Evolutionary conservation across 2,329 filamentous ascomycete species (phyloP).

Genomic region (Akanthomyces muscarius): DNA sequence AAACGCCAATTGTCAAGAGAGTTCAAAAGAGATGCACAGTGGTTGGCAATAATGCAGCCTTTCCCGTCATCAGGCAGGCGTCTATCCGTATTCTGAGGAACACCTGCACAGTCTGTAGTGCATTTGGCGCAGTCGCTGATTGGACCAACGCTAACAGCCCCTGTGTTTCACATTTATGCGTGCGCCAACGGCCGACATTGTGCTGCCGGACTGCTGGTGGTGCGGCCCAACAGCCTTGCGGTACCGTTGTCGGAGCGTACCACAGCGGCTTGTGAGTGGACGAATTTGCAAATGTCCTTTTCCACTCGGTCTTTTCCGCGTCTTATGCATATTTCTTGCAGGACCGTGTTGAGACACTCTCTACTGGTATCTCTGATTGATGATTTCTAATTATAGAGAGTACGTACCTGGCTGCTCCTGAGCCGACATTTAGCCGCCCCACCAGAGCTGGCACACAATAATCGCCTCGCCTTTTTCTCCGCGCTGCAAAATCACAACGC

Average conservation of each 20-base stretch:
- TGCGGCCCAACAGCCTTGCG: background rate
- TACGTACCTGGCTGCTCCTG: background rate
- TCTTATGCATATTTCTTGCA: background rate
- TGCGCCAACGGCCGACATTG: conserved; percentile 8
- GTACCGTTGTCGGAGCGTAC: background rate
- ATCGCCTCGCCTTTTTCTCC: background rate
- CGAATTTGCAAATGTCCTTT: background rate
- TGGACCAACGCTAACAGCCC: background rate
- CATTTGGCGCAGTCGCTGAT: background rate
- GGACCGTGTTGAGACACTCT: background rate
- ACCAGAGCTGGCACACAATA: conserved; percentile 10
- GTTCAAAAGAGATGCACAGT: background rate
- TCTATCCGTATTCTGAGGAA: background rate
- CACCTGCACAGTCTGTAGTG: background rate
- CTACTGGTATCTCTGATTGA: background rate
- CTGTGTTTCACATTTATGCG: conserved; percentile 12
- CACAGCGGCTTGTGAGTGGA: background rate
- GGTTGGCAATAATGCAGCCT: background rate
- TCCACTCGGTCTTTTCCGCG: background rate
- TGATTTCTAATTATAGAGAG: conserved; percentile 7
- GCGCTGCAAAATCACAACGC: conserved; percentile 1
- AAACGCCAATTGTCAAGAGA: background rate
- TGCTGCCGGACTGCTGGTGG: background rate
- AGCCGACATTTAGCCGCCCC: conserved; percentile 17
- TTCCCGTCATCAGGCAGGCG: background rate